Evolutionary conservation across 139 green algal genomes (phyloP).

Genomic region (Tetraselmis striata): DNA sequence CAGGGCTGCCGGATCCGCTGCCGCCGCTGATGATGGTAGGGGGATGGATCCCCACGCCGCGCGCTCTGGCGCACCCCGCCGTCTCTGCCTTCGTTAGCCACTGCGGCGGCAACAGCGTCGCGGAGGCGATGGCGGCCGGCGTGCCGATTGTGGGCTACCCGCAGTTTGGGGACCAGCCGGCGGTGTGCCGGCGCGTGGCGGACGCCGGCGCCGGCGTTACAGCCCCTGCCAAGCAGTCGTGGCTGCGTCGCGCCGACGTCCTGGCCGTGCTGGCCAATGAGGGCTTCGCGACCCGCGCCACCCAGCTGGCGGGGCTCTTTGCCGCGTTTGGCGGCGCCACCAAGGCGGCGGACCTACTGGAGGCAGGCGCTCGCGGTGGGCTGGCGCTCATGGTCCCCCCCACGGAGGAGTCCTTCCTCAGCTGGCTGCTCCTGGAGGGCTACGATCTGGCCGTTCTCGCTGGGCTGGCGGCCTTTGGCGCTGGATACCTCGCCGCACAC

Average conservation of each 20-base stretch:
- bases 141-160: slow-evolving; percentile 6
- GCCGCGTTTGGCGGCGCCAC: background rate
- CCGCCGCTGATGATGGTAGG: background rate
- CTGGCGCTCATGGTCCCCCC: background rate
- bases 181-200: background rate
- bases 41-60: background rate
- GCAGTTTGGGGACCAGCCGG: slow-evolving; percentile 1
- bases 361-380: background rate
- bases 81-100: slow-evolving; percentile 10
- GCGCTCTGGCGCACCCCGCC: background rate
- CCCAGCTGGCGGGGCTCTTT: background rate
- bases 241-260: background rate
- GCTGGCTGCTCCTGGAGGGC: background rate
- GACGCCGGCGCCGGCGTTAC: background rate
- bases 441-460: background rate
- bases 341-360: background rate
- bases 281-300: background rate
- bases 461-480: background rate
- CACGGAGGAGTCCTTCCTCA: background rate
- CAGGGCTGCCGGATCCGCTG: background rate
- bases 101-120: slow-evolving; percentile 5
- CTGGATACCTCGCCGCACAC: no score
- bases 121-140: background rate
- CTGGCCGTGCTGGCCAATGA: background rate
- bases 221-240: background rate